These are phyloP conservation scores for Aurifilum marmelostoma DNA, from an alignment of 2,329 filamentous ascomycete genomes.

Conservation along the genomic window DNA sequence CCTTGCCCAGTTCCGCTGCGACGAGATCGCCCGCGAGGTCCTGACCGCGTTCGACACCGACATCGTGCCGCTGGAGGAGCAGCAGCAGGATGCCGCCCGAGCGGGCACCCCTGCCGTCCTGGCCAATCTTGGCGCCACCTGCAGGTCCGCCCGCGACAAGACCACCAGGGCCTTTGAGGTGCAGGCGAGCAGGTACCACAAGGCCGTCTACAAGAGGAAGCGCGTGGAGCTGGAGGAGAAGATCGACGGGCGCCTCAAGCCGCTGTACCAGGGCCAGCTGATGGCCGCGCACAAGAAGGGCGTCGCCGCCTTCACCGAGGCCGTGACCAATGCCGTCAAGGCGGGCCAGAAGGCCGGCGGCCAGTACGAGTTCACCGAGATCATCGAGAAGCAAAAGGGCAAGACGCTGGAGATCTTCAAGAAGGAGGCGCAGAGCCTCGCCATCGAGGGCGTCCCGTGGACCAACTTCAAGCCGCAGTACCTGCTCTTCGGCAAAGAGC, in stretches of 20 bases:
- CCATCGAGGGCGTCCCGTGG: conserved; percentile 83
- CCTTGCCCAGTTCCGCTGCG: conserved; percentile 94
- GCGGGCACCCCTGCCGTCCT: conserved; percentile 76
- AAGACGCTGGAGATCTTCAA: conserved; percentile 76
- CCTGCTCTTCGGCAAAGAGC: conserved; percentile 81
- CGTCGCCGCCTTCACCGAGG: conserved; percentile 81
- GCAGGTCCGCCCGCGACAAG: conserved; percentile 71
- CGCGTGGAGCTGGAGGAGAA: conserved; percentile 82
- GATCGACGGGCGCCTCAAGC: conserved; percentile 85
- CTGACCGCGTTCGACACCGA: conserved; percentile 79
- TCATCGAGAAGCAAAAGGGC: conserved; percentile 82
- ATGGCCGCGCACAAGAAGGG: conserved; percentile 87
- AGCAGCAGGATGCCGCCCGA: conserved; percentile 74
- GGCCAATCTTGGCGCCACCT: conserved; percentile 71
- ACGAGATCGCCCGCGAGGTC: conserved; percentile 93
- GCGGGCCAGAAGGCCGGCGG: conserved; percentile 88
- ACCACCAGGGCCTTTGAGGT: conserved; percentile 84
- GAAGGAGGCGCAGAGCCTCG: conserved; percentile 71
- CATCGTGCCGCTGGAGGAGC: conserved; percentile 83
- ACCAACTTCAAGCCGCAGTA: conserved; percentile 84
- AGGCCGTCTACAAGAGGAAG: conserved; percentile 89
- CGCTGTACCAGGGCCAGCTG: conserved; percentile 86
- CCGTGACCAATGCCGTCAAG: conserved; percentile 86
- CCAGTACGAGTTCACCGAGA: conserved; percentile 92
- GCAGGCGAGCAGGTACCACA: conserved; percentile 94